These are phyloP conservation scores for Fomes fomentarius DNA, from an alignment of 1,284 basidiomycete genomes.

Conservation along the genomic window DNA sequence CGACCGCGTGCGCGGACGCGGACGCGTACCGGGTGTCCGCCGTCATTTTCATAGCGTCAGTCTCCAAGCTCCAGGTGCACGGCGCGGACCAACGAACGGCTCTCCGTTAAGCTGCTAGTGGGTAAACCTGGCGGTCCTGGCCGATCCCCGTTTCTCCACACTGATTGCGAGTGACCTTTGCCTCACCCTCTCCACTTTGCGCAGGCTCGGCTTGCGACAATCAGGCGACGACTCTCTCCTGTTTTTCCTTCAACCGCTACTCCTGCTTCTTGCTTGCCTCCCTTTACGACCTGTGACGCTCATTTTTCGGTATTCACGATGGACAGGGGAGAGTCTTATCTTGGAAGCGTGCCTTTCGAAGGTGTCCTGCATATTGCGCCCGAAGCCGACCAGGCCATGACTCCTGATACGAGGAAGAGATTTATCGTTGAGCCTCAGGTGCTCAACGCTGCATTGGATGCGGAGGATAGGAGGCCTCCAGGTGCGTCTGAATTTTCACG, in stretches of 20 bases:
- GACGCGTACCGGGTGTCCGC: not conserved
- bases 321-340: not conserved
- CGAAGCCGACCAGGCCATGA: conserved; percentile 8
- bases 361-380: conserved; percentile 10
- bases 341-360: conserved; percentile 1
- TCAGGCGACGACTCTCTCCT: not conserved
- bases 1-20: too few species aligned
- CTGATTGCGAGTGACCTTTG: conserved; percentile 2
- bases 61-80: conserved; percentile 5
- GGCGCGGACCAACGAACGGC: not conserved
- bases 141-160: not conserved
- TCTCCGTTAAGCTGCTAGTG: conserved; percentile 1
- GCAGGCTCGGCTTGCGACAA: not conserved
- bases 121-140: conserved; percentile 1
- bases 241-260: not conserved
- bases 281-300: conserved; percentile 20
- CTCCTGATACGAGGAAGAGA: conserved; percentile 8
- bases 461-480: conserved; percentile 2
- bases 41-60: not conserved
- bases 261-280: not conserved
- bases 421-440: conserved; percentile 25
- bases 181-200: not conserved
- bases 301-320: conserved; percentile 7
- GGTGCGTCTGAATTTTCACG: conserved; percentile 8
- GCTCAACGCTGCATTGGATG: conserved; percentile 20